Conservation (phyloP, 805 yeast genomes). For the Wickerhamiella musiphila region DNA sequence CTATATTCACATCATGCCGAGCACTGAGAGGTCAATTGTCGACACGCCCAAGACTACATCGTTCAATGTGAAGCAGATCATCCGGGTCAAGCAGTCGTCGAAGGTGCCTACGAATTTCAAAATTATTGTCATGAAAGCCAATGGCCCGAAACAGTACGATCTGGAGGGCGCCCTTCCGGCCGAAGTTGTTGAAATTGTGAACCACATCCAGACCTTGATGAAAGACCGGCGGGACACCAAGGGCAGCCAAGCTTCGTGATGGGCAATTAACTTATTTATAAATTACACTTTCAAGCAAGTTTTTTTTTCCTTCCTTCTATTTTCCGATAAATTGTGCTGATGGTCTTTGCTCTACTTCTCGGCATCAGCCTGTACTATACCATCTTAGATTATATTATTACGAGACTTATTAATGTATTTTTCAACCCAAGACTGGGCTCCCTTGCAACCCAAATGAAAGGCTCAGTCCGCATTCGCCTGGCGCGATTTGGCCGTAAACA, state of each 20-base stretch:
- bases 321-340: not conserved
- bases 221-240: not conserved
- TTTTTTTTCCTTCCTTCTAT: not conserved
- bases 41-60: constrained; percentile 68
- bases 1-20: constrained; percentile 73
- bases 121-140: constrained; percentile 51
- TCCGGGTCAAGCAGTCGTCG: constrained; percentile 56
- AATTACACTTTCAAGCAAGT: too few relatives aligned
- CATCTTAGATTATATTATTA: too few relatives aligned
- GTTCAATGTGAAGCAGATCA: constrained; percentile 65
- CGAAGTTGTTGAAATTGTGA: constrained; percentile 60
- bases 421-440: too few relatives aligned
- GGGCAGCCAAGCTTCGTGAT: too few relatives aligned
- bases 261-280: too few relatives aligned
- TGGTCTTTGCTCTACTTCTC: too few relatives aligned
- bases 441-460: too few relatives aligned
- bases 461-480: constrained; percentile 69
- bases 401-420: not conserved
- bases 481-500: constrained; percentile 86
- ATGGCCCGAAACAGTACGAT: constrained; percentile 67
- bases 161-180: constrained; percentile 50
- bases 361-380: too few relatives aligned
- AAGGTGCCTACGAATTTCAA: constrained; percentile 69
- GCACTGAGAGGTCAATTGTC: constrained; percentile 58
- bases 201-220: constrained; percentile 39